These are phyloP conservation scores for Penicillium decumbens DNA, from an alignment of 2,329 filamentous ascomycete genomes.

Conservation along the genomic window DNA sequence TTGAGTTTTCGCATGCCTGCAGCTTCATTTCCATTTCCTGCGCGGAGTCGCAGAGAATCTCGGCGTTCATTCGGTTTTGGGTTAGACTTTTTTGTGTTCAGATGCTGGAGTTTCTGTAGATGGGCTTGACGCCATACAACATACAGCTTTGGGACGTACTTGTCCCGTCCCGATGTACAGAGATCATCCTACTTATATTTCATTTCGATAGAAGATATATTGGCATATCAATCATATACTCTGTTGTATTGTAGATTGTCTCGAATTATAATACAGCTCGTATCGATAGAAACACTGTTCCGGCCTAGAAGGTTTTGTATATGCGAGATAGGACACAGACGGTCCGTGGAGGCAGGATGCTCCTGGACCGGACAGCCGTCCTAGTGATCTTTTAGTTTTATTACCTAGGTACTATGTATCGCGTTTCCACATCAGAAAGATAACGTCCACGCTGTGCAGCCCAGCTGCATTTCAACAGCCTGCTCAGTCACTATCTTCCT, in stretches of 20 bases:
- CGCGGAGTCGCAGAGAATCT: background rate
- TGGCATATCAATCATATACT: background rate
- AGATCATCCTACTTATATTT: background rate
- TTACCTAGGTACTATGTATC: no score
- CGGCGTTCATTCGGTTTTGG: conserved; percentile 1
- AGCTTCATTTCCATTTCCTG: background rate
- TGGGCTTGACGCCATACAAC: background rate
- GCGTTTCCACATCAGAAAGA: background rate
- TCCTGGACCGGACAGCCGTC: no score
- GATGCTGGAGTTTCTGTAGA: background rate
- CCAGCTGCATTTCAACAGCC: conserved; percentile 8
- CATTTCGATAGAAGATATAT: background rate
- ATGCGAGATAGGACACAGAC: no score
- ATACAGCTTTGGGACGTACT: background rate
- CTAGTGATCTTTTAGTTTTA: no score
- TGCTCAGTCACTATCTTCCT: conserved; percentile 21
- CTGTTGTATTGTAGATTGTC: background rate
- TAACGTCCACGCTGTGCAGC: conserved; percentile 1
- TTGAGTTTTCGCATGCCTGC: background rate
- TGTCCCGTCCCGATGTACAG: background rate
- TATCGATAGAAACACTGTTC: no score
- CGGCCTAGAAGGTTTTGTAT: no score
- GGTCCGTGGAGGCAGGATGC: no score
- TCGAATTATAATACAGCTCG: no score
- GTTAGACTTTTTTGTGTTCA: conserved; percentile 9